Evolutionary conservation across 2,329 filamentous ascomycete species (phyloP).

Genomic region (Helminthosporium solani): DNA sequence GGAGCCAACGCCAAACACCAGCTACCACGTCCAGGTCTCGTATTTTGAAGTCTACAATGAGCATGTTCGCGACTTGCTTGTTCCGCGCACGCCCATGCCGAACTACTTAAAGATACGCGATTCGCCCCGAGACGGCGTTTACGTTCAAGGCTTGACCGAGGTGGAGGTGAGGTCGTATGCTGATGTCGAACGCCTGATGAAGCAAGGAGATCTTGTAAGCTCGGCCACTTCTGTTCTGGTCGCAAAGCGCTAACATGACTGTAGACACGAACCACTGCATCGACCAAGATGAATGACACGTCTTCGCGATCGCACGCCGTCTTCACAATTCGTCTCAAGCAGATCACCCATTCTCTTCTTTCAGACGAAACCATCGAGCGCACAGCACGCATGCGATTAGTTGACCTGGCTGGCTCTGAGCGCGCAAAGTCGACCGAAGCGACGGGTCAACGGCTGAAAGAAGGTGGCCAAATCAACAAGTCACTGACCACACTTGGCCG

Average conservation of each 20-base stretch:
- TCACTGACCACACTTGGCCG: constrained; percentile 92
- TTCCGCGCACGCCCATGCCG: constrained; percentile 74
- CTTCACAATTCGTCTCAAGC: constrained; percentile 96
- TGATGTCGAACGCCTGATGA: constrained; percentile 90
- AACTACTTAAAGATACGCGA: constrained; percentile 97
- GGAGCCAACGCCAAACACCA: constrained; percentile 84
- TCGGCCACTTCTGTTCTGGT: not conserved
- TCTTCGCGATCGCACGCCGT: constrained; percentile 95
- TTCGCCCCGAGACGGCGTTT: constrained; percentile 90
- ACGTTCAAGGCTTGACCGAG: constrained; percentile 94
- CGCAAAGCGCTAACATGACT: not conserved
- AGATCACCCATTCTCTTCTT: constrained; percentile 95
- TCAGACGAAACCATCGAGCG: constrained; percentile 98
- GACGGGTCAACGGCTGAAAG: constrained; percentile 83
- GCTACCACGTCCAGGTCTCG: constrained; percentile 94
- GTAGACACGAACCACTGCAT: constrained; percentile 77
- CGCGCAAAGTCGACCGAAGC: constrained; percentile 94
- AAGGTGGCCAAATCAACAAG: constrained; percentile 99
- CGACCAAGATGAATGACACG: constrained; percentile 99
- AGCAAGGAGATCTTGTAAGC: constrained; percentile 68
- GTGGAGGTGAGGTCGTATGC: constrained; percentile 82
- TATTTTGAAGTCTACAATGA: constrained; percentile 99
- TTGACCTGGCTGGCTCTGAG: constrained; percentile 93
- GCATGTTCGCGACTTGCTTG: constrained; percentile 90
- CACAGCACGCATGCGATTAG: constrained; percentile 87